Evolutionary conservation across 169 alveolate genomes (phyloP).

Genomic region (Plasmodium gonderi): DNA sequence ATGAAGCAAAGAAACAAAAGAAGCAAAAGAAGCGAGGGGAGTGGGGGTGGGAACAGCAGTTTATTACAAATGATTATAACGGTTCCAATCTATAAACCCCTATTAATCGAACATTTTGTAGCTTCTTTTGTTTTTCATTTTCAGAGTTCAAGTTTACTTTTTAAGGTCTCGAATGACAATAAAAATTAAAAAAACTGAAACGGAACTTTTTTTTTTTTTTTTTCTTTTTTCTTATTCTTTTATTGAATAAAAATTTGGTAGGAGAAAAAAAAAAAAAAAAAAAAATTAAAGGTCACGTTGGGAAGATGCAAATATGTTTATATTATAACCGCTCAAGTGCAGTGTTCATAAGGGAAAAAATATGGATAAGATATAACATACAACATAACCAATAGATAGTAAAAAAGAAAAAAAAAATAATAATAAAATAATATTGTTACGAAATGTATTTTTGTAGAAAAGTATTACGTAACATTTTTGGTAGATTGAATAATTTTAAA

Average conservation of each 20-base stretch:
- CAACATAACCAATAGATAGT: background rate
- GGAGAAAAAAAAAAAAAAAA: no score
- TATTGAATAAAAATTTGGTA: no score
- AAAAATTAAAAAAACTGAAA: background rate
- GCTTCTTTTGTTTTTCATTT: background rate
- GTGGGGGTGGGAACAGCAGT: no score
- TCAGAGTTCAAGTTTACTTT: background rate
- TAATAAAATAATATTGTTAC: background rate
- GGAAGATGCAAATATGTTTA: background rate
- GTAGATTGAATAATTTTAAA: background rate
- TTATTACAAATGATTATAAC: background rate
- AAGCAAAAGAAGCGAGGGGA: background rate
- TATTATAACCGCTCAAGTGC: background rate
- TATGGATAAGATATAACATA: background rate
- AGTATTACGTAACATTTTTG: background rate
- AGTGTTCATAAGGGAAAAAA: background rate
- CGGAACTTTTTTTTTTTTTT: no score
- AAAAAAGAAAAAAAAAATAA: background rate
- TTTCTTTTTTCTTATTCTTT: no score
- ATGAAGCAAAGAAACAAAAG: background rate
- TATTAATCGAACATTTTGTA: background rate
- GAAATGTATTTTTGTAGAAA: background rate
- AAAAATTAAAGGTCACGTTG: background rate
- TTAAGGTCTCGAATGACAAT: no score
- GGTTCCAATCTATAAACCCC: background rate